Evolutionary conservation across 2,329 filamentous ascomycete genomes (phyloP).

Genomic region (Diaporthe helianthi): DNA sequence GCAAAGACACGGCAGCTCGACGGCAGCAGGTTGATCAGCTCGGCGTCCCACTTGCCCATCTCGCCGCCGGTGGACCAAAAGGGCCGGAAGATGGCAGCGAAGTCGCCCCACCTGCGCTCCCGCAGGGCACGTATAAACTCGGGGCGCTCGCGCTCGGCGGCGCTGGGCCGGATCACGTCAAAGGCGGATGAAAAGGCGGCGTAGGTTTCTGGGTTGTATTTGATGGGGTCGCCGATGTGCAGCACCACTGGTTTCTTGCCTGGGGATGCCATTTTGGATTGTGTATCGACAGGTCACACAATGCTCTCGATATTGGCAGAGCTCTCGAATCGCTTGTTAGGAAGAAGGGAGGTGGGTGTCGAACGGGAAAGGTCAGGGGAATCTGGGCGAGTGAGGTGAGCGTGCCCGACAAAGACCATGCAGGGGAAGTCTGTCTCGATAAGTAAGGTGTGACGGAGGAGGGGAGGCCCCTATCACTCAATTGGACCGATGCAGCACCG

Average conservation of each 20-base stretch:
- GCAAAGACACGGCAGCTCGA: slow-evolving; percentile 65
- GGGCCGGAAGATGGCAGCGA: slow-evolving; percentile 60
- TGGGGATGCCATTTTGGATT: background rate
- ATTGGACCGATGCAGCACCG: background rate
- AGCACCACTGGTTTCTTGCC: slow-evolving; percentile 64
- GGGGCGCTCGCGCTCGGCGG: slow-evolving; percentile 56
- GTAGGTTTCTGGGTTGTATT: slow-evolving; percentile 57
- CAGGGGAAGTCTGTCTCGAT: background rate
- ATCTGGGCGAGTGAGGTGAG: background rate
- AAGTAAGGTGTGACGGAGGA: background rate
- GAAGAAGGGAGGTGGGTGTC: background rate
- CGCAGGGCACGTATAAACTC: slow-evolving; percentile 58
- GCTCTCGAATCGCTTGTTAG: background rate
- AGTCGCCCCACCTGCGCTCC: slow-evolving; percentile 62
- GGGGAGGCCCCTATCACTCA: background rate
- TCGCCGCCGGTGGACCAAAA: slow-evolving; percentile 68
- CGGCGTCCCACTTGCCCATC: slow-evolving; percentile 69
- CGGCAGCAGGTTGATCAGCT: slow-evolving; percentile 64
- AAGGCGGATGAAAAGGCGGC: slow-evolving; percentile 51
- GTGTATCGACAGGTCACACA: background rate
- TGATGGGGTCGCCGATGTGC: slow-evolving; percentile 73
- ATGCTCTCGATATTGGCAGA: too few species aligned
- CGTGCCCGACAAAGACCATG: background rate
- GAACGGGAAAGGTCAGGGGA: background rate
- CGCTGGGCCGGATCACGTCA: slow-evolving; percentile 58